Base-by-base conservation (phyloP, 108 stramenopile genomes). In the Asterionellopsis glacialis region DNA sequence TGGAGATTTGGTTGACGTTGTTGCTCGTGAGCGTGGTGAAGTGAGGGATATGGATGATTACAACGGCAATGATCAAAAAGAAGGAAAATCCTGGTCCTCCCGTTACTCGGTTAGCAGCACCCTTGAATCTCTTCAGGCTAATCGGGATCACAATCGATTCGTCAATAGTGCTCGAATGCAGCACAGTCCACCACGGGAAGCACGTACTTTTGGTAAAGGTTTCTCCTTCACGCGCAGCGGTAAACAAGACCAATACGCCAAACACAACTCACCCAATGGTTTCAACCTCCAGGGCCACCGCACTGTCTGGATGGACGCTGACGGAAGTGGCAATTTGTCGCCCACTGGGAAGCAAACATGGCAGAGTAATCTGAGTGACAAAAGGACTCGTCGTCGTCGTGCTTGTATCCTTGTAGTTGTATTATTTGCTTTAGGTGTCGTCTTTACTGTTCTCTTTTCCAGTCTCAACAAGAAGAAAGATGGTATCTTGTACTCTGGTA, bases 81-180 rank as follows among this genome's bases (percentile, higher is more conserved):
- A 48, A 6, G 47, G 19, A 16, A 47, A 23, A 22, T 25, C 59
- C 0, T 87, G 85, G 89, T 76, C 76, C 23, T 80, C 77, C 5
- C 76, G 89, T 1, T 87, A 87, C 56, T 73, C 80, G 9, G 68
- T 81, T 27, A 77, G 81, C 45, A 56, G 70, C 15, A 76, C 76
- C 27, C 57, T 81, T 5, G 63, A 68, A 59, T 70, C 76, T 50
- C 66, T 84, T 9, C 70, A 70, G 14, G 82, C 72, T 11, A 73
- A 79, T 18, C 28, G 19, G 15, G 49, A 24, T 38, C 21, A 51
- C 13, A 55, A 22, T 24, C 2, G 23, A 19, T 38, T 25, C 21
- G 41, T 23, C 21, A 64, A 66, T 41, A 62, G 39, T 55, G 16
- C 51, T 14, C 45, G 54, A 0, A 48, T 51, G 26, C 63, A 70